Conservation (phyloP, 2,329 filamentous ascomycete genomes). For the Paracamarosporium sp. region DNA sequence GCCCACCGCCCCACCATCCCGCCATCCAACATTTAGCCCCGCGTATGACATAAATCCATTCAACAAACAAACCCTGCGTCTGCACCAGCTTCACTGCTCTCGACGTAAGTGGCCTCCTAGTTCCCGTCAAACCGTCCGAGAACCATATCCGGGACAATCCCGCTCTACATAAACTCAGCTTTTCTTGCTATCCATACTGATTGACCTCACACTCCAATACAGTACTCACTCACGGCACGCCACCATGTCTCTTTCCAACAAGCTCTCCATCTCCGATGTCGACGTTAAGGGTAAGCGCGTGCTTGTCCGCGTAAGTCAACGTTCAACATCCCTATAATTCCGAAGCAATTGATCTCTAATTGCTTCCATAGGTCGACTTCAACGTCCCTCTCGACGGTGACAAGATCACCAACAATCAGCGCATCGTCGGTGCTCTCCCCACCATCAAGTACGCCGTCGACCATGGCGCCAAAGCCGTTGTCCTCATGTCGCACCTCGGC, state of each 20-base stretch:
- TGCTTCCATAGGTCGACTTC: slow-evolving; percentile 85
- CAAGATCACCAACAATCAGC: slow-evolving; percentile 97
- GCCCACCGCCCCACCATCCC: slow-evolving; percentile 5
- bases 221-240: slow-evolving; percentile 19
- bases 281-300: slow-evolving; percentile 99
- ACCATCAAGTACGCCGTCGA: slow-evolving; percentile 95
- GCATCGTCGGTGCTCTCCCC: slow-evolving; percentile 92
- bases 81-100: background rate
- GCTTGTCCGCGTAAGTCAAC: slow-evolving; percentile 82
- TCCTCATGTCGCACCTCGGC: slow-evolving; percentile 98
- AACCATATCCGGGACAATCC: background rate
- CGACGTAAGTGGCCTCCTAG: slow-evolving; percentile 3
- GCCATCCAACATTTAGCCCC: slow-evolving; percentile 5
- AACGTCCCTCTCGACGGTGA: slow-evolving; percentile 95
- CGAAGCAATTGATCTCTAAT: slow-evolving; percentile 2
- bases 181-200: slow-evolving; percentile 4
- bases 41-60: slow-evolving; percentile 27
- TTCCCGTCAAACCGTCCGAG: background rate
- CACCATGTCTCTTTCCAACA: slow-evolving; percentile 95
- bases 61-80: slow-evolving; percentile 16
- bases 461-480: slow-evolving; percentile 86
- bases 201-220: slow-evolving; percentile 22
- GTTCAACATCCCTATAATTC: slow-evolving; percentile 24
- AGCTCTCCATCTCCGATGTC: slow-evolving; percentile 94
- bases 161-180: background rate